Percentiles rank a stretch among this genome's conserved stretches.
These are phyloP conservation scores for Globisporangium nagaii DNA, from an alignment of 352 stramenopile species.

Conservation along the genomic window DNA sequence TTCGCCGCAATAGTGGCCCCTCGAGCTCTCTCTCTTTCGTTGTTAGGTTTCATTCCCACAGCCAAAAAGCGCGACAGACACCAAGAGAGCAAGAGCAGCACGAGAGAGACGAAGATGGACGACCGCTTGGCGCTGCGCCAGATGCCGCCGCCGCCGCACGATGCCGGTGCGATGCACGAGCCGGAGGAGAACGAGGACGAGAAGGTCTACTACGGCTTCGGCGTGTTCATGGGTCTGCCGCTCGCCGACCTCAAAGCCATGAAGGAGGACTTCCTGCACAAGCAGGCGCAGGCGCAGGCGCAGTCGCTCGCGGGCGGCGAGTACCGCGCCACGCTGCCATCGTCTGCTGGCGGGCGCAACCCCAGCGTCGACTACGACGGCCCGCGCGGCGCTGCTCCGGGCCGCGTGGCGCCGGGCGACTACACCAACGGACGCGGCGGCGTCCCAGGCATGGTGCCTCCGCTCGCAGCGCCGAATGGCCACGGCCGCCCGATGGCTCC, in stretches of 20 bases:
- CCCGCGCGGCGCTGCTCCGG: neutral
- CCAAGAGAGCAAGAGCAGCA: neutral
- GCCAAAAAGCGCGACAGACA: neutral
- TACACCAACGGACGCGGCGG: slow-evolving; percentile 4
- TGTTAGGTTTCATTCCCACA: too few relatives aligned
- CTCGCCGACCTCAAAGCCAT: slow-evolving; percentile 81
- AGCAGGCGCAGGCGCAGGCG: slow-evolving; percentile 50
- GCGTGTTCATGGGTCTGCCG: slow-evolving; percentile 83
- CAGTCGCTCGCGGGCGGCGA: slow-evolving; percentile 10
- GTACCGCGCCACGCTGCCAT: slow-evolving; percentile 14
- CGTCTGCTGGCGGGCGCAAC: neutral
- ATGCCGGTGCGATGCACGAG: slow-evolving; percentile 15
- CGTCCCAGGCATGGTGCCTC: neutral
- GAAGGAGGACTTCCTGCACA: slow-evolving; percentile 72
- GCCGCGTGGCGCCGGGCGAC: neutral
- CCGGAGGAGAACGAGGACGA: slow-evolving; percentile 65
- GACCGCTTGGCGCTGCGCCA: slow-evolving; percentile 13
- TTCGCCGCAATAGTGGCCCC: too few relatives aligned
- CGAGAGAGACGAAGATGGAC: slow-evolving; percentile 16
- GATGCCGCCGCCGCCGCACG: neutral
- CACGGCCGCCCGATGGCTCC: slow-evolving; percentile 3
- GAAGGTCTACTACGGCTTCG: slow-evolving; percentile 88
- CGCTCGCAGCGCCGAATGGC: slow-evolving; percentile 4
- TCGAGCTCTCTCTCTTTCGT: too few relatives aligned
- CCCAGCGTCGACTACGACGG: neutral